Conservation (phyloP, 805 yeast species). For the Groenewaldozyma salmanticensis region DNA sequence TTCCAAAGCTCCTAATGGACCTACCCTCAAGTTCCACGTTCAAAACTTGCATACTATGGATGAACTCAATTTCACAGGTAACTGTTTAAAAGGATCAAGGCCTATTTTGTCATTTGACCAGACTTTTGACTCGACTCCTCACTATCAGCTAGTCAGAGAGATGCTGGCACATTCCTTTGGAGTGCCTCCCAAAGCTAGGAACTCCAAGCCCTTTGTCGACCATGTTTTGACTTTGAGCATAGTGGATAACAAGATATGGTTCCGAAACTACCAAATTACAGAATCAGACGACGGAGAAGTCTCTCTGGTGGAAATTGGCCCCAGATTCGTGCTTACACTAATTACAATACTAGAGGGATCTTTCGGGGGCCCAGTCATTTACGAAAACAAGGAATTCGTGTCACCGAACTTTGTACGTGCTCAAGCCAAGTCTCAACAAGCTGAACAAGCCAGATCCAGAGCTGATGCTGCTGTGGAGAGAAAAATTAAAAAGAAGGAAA, state of each 20-base stretch:
- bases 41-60: slow-evolving; percentile 95
- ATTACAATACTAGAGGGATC: slow-evolving; percentile 92
- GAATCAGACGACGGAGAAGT: slow-evolving; percentile 48
- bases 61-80: slow-evolving; percentile 93
- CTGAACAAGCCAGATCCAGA: slow-evolving; percentile 67
- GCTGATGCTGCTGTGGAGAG: slow-evolving; percentile 69
- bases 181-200: slow-evolving; percentile 90
- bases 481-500: slow-evolving; percentile 66
- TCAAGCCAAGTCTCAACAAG: slow-evolving; percentile 69
- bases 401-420: slow-evolving; percentile 94
- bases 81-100: slow-evolving; percentile 90
- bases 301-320: slow-evolving; percentile 89
- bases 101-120: slow-evolving; percentile 86
- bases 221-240: slow-evolving; percentile 90
- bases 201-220: slow-evolving; percentile 88
- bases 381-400: slow-evolving; percentile 92
- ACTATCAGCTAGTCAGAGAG: slow-evolving; percentile 71
- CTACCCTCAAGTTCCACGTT: slow-evolving; percentile 85
- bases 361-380: slow-evolving; percentile 94
- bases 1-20: slow-evolving; percentile 96
- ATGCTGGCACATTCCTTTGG: slow-evolving; percentile 77
- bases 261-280: slow-evolving; percentile 84
- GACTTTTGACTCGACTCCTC: slow-evolving; percentile 60
- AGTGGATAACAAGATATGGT: slow-evolving; percentile 91
- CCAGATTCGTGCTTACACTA: slow-evolving; percentile 86